phyloP scores from a whole-genome alignment of 345 rosid genomes.

The Sapria himalayana region DNA sequence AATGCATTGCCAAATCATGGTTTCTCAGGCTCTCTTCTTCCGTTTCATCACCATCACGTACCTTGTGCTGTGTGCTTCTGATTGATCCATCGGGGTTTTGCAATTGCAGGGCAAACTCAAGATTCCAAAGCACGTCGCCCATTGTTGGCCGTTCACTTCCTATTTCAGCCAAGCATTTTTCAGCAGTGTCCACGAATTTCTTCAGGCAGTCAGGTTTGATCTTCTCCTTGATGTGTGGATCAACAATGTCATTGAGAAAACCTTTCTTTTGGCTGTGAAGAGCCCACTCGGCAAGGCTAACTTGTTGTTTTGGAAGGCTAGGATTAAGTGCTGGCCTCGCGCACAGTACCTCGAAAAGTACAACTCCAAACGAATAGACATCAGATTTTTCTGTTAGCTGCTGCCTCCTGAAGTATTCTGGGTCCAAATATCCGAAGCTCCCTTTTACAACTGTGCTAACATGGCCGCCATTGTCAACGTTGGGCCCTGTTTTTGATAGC shows the following conservation, averaged over 20 bases:
- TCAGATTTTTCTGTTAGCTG: conserved; percentile 79
- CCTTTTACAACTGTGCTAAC: conserved; percentile 80
- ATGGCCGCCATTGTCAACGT: conserved; percentile 62
- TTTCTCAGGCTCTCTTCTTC: conserved; percentile 8
- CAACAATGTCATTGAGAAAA: conserved; percentile 31
- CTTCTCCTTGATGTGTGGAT: conserved; percentile 34
- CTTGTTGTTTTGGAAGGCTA: conserved; percentile 52
- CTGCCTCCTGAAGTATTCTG: conserved; percentile 64
- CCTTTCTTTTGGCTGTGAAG: conserved; percentile 29
- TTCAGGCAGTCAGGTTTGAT: conserved; percentile 32
- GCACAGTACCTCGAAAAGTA: conserved; percentile 52
- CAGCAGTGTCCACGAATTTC: conserved; percentile 47
- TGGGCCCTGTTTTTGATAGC: conserved; percentile 54
- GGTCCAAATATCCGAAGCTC: conserved; percentile 80
- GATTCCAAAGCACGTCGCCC: conserved; percentile 74
- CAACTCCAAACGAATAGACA: conserved; percentile 80
- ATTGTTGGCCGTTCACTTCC: conserved; percentile 57
- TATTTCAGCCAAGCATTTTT: conserved; percentile 40
- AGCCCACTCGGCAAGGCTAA: conserved; percentile 84
- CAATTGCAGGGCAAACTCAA: conserved; percentile 47
- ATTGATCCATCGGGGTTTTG: conserved; percentile 19
- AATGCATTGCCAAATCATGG: conserved; percentile 2
- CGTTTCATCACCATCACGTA: conserved; percentile 6
- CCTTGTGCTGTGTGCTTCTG: conserved; percentile 6
- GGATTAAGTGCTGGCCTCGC: conserved; percentile 63